Conservation (phyloP, 2,329 filamentous ascomycete genomes). For the Magnaporthales sp. region DNA sequence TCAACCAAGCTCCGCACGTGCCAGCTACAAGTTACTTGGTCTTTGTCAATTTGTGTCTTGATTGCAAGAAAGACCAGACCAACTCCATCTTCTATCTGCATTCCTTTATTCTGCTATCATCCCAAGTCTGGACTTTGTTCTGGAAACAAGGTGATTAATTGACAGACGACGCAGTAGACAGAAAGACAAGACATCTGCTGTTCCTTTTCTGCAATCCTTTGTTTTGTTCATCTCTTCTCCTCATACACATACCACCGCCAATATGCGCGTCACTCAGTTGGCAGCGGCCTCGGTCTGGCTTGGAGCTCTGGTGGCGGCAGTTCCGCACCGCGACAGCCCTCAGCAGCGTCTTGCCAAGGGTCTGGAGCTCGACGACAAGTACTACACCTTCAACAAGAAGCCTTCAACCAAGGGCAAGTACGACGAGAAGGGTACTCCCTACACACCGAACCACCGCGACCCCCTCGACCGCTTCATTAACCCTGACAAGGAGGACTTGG, state of each 20-base stretch:
- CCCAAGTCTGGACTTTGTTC: not conserved
- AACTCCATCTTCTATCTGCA: not conserved
- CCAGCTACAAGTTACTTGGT: not conserved
- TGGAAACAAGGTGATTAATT: not conserved
- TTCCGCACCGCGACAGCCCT: conserved; percentile 37
- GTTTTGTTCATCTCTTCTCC: not conserved
- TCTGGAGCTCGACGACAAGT: conserved; percentile 34
- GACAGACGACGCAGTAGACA: not conserved
- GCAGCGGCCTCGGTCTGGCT: conserved; percentile 1
- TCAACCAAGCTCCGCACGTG: not conserved
- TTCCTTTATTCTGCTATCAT: not conserved
- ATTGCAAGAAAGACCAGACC: not conserved
- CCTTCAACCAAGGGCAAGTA: conserved; percentile 12
- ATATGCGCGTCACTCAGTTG: conserved; percentile 5
- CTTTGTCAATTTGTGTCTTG: not conserved
- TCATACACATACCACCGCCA: not conserved
- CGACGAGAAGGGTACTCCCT: conserved; percentile 30
- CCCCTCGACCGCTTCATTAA: conserved; percentile 56
- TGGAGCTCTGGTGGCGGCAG: conserved; percentile 12
- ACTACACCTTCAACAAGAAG: conserved; percentile 25
- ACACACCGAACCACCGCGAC: conserved; percentile 50
- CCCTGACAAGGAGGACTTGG: conserved; percentile 46
- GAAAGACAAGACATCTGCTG: not conserved
- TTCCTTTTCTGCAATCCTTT: not conserved
- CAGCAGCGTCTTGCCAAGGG: conserved; percentile 45